These are phyloP conservation scores for Coffea canephora DNA, from an alignment of 257 asterid genomes.

Conservation along the genomic window DNA sequence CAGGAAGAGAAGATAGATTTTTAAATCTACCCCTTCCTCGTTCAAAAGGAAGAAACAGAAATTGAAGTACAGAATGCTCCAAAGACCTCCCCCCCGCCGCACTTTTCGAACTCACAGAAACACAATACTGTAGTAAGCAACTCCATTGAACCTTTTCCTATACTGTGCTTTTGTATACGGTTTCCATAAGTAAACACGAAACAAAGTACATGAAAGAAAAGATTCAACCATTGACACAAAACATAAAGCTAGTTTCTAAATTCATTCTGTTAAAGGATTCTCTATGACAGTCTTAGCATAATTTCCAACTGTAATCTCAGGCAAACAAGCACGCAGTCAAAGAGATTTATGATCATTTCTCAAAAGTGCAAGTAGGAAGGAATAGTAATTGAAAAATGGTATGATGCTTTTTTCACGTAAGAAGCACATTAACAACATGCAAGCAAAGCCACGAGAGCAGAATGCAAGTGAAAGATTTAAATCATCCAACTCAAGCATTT, in stretches of 20 bases:
- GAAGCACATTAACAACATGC: background rate
- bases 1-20: background rate
- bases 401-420: background rate
- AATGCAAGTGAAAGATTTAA: background rate
- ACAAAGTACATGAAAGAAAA: background rate
- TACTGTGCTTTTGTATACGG: background rate
- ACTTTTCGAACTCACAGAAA: background rate
- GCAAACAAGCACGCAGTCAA: background rate
- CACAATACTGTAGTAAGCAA: background rate
- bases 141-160: background rate
- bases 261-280: constrained; percentile 2
- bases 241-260: background rate
- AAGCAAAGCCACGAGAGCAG: background rate
- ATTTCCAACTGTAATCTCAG: background rate
- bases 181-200: background rate
- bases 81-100: too few species aligned
- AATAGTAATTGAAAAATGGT: background rate
- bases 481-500: background rate
- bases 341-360: background rate
- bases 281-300: background rate
- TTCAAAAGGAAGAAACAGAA: background rate
- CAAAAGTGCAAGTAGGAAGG: background rate
- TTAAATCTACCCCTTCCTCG: background rate
- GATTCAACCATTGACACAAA: background rate
- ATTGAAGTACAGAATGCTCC: background rate